These are phyloP conservation scores for Lasiosphaeriaceae sp. DNA, from an alignment of 495 filamentous ascomycete genomes.

Conservation along the genomic window DNA sequence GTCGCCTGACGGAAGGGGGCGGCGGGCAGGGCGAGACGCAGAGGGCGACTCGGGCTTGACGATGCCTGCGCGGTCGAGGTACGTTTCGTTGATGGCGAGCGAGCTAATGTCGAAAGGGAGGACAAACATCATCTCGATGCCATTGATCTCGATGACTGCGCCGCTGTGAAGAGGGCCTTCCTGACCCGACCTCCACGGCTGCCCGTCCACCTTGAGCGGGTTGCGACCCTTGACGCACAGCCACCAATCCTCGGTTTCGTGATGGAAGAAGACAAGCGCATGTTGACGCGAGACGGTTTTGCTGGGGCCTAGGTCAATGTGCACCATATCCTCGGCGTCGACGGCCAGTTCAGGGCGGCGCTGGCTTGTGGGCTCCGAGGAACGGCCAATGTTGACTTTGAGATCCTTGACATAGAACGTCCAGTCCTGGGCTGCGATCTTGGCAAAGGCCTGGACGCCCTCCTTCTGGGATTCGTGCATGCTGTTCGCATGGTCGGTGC, in stretches of 20 bases:
- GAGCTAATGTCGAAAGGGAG: slow-evolving; percentile 60
- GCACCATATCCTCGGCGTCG: slow-evolving; percentile 50
- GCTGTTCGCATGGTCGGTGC: slow-evolving; percentile 67
- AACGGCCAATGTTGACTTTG: slow-evolving; percentile 78
- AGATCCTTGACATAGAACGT: slow-evolving; percentile 87
- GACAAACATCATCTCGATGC: slow-evolving; percentile 97
- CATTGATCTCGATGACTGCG: slow-evolving; percentile 83
- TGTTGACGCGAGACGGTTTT: slow-evolving; percentile 88
- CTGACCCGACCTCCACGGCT: slow-evolving; percentile 59
- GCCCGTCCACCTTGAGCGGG: slow-evolving; percentile 76
- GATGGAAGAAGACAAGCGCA: slow-evolving; percentile 78
- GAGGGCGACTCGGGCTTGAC: slow-evolving; percentile 21
- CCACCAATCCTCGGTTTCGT: slow-evolving; percentile 67
- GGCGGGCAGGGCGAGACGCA: slow-evolving; percentile 30
- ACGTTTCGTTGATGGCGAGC: slow-evolving; percentile 52
- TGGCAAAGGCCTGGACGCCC: slow-evolving; percentile 84
- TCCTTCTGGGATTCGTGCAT: slow-evolving; percentile 67
- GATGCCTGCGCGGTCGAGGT: slow-evolving; percentile 50
- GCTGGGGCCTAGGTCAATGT: slow-evolving; percentile 91
- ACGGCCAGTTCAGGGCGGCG: slow-evolving; percentile 25
- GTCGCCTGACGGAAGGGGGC: slow-evolving; percentile 48
- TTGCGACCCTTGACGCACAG: slow-evolving; percentile 86
- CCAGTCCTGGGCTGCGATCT: slow-evolving; percentile 88
- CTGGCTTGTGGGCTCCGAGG: slow-evolving; percentile 52
- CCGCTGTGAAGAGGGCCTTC: slow-evolving; percentile 69